phyloP scores from a whole-genome alignment of 768 basidiomycete genomes.

The Termitomyces sp. region DNA sequence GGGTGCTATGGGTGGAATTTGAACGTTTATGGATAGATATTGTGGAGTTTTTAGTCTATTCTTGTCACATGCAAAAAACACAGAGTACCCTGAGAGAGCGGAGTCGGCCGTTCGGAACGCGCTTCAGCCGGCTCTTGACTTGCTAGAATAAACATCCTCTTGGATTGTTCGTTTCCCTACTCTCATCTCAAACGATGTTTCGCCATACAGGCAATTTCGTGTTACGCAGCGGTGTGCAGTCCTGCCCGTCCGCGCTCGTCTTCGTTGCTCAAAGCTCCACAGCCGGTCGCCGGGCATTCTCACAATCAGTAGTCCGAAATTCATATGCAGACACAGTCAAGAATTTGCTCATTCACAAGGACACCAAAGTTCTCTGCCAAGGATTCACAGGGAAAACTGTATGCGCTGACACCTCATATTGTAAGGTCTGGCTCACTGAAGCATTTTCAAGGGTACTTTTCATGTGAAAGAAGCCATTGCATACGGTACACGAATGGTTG shows the following conservation, averaged over 20 bases:
- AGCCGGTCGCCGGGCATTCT: constrained; percentile 78
- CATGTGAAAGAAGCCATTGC: constrained; percentile 90
- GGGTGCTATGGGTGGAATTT: constrained; percentile 29
- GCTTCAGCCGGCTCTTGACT: background rate
- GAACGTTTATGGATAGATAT: constrained; percentile 8
- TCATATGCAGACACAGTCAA: constrained; percentile 86
- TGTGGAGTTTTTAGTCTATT: background rate
- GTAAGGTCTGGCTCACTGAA: background rate
- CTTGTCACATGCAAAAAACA: constrained; percentile 1
- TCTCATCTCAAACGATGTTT: constrained; percentile 39
- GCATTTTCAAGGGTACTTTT: constrained; percentile 75
- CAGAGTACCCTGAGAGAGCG: background rate
- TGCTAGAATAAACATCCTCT: constrained; percentile 4
- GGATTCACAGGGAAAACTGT: constrained; percentile 96
- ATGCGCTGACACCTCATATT: constrained; percentile 16
- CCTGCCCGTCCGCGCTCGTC: background rate
- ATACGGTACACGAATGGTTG: constrained; percentile 97
- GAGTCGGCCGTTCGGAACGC: constrained; percentile 11
- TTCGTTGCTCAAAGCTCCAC: constrained; percentile 7
- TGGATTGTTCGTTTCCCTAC: background rate
- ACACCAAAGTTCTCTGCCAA: constrained; percentile 92
- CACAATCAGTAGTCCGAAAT: constrained; percentile 64
- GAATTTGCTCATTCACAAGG: constrained; percentile 90
- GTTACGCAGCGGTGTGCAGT: constrained; percentile 40
- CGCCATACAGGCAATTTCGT: constrained; percentile 56